Percentiles rank a stretch among this genome's conserved stretches.
These are phyloP conservation scores for Globisporangium takayamanum DNA, from an alignment of 352 stramenopile species.

Conservation along the genomic window DNA sequence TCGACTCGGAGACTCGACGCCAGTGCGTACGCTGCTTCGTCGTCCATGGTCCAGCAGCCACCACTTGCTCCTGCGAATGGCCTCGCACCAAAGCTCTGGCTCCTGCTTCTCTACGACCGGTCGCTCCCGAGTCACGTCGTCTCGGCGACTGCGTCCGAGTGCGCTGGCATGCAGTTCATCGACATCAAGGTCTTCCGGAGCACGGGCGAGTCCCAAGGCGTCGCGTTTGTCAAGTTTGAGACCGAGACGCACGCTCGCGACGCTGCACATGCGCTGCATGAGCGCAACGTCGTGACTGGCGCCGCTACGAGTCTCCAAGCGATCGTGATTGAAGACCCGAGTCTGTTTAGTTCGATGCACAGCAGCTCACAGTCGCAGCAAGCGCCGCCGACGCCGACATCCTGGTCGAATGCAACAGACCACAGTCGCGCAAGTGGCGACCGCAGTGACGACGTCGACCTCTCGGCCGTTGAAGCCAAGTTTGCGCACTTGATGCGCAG, in stretches of 20 bases:
- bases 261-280: constrained; percentile 48
- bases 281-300: constrained; percentile 43
- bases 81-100: constrained; percentile 31
- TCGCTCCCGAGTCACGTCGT: constrained; percentile 54
- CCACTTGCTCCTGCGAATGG: too few species aligned
- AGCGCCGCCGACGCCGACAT: neutral
- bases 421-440: constrained; percentile 9
- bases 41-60: neutral
- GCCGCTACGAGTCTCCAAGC: constrained; percentile 54
- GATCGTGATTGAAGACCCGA: constrained; percentile 63
- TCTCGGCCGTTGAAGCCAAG: constrained; percentile 62
- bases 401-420: neutral
- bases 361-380: constrained; percentile 13
- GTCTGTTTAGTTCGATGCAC: constrained; percentile 57
- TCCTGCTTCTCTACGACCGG: constrained; percentile 66
- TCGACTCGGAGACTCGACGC: constrained; percentile 4
- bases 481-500: constrained; percentile 81
- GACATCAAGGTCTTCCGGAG: constrained; percentile 73
- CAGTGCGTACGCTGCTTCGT: neutral
- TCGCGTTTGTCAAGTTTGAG: constrained; percentile 75
- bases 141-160: constrained; percentile 50
- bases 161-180: constrained; percentile 70
- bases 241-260: constrained; percentile 34
- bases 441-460: constrained; percentile 53
- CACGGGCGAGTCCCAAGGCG: constrained; percentile 52